Conservation (phyloP, 495 filamentous ascomycete genomes). For the Podospora australis region DNA sequence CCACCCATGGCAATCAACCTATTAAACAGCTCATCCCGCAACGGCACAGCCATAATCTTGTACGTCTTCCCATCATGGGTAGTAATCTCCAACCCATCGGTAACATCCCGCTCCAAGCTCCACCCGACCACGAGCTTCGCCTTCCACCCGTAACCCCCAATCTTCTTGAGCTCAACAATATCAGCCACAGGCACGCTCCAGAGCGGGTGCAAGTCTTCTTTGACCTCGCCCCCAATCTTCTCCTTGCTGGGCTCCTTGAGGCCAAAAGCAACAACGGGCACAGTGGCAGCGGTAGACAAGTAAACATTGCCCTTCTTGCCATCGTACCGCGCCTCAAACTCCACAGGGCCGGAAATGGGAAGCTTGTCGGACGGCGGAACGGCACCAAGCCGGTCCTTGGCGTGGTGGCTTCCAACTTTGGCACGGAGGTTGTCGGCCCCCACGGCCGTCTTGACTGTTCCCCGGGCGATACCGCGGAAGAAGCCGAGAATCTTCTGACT, state of each 20-base stretch:
- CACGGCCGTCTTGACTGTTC: conserved; percentile 60
- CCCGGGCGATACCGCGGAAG: conserved; percentile 64
- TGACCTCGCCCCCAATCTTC: conserved; percentile 43
- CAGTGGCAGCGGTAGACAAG: conserved; percentile 54
- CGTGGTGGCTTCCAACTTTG: conserved; percentile 52
- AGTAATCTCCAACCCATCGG: conserved; percentile 68
- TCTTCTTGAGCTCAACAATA: conserved; percentile 64
- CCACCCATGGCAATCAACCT: conserved; percentile 72
- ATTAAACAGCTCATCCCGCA: conserved; percentile 82
- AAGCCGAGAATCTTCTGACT: conserved; percentile 55
- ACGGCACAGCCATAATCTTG: conserved; percentile 63
- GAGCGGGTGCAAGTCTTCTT: conserved; percentile 47
- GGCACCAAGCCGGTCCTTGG: conserved; percentile 65
- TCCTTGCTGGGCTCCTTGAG: conserved; percentile 28
- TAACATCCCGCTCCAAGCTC: conserved; percentile 68
- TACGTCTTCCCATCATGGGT: conserved; percentile 48
- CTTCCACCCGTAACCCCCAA: conserved; percentile 86
- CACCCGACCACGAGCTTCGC: conserved; percentile 78
- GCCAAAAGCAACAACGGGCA: conserved; percentile 55
- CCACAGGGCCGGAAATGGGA: conserved; percentile 56
- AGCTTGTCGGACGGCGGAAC: conserved; percentile 45
- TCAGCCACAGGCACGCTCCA: conserved; percentile 50
- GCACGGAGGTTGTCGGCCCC: conserved; percentile 64
- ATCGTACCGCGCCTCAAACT: conserved; percentile 65
- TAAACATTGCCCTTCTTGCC: conserved; percentile 68